phyloP scores from a whole-genome alignment of 108 stramenopile genomes.

The Skeletonema tropicum region DNA sequence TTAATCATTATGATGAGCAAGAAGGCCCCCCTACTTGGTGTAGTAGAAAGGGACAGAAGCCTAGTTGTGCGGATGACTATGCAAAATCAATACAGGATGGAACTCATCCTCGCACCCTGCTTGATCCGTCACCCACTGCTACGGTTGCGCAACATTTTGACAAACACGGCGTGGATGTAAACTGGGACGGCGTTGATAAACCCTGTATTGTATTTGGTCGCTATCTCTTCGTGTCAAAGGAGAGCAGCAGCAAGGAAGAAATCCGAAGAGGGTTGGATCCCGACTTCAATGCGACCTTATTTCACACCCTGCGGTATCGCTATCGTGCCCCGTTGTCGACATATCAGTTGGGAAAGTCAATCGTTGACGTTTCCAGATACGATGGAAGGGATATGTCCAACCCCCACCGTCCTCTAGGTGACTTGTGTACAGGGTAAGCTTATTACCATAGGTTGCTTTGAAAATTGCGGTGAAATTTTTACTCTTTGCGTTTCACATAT shows the following conservation, averaged over 20 bases:
- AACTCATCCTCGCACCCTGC: conserved; percentile 3
- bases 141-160: conserved; percentile 12
- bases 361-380: conserved; percentile 16
- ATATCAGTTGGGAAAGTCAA: conserved; percentile 5
- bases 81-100: conserved; percentile 7
- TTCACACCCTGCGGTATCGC: conserved; percentile 21
- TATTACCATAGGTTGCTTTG: neutral
- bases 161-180: too few relatives aligned
- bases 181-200: neutral
- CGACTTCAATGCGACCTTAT: conserved; percentile 19
- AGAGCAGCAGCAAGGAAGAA: conserved; percentile 3
- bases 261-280: conserved; percentile 6
- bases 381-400: neutral
- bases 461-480: too few relatives aligned
- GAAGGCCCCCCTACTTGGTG: conserved; percentile 20
- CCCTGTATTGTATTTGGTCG: conserved; percentile 12
- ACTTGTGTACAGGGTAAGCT: conserved; percentile 12
- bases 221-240: conserved; percentile 7
- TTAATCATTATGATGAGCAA: conserved; percentile 27
- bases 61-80: conserved; percentile 2
- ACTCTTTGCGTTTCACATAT: too few relatives aligned
- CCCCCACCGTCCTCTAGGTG: conserved; percentile 1
- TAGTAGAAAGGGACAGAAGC: neutral
- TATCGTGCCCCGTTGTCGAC: neutral
- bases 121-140: conserved; percentile 3